These are phyloP conservation scores for Lojkania enalia DNA, from an alignment of 2,329 filamentous ascomycete species.

Conservation along the genomic window DNA sequence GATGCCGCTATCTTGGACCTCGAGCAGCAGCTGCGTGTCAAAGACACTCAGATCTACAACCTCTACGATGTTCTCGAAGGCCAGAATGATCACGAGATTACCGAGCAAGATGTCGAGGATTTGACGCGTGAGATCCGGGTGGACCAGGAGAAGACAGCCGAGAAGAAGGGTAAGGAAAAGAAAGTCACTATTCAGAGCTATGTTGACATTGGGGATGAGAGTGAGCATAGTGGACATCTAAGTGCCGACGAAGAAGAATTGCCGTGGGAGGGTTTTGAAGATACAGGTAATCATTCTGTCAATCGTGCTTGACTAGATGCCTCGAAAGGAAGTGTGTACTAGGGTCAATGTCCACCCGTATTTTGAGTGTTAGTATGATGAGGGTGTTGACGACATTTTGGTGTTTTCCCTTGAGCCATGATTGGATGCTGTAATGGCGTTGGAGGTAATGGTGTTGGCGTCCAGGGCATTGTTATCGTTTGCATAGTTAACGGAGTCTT, in stretches of 20 bases:
- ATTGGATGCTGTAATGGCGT: background rate
- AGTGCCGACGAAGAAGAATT: conserved; percentile 33
- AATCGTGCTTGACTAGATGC: conserved; percentile 4
- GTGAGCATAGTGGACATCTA: conserved; percentile 26
- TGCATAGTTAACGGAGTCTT: conserved; percentile 1
- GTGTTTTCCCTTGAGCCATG: background rate
- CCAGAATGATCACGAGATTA: conserved; percentile 65
- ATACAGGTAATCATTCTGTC: conserved; percentile 18
- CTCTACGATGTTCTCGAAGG: conserved; percentile 84
- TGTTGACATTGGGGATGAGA: conserved; percentile 31
- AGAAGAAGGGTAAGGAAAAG: conserved; percentile 35
- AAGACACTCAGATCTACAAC: conserved; percentile 78
- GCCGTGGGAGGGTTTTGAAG: conserved; percentile 46
- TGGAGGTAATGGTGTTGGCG: background rate
- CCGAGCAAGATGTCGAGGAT: conserved; percentile 47
- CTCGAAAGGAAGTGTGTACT: conserved; percentile 7
- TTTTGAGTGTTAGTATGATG: background rate
- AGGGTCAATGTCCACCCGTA: background rate
- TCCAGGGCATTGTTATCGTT: background rate
- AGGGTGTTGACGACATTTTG: background rate
- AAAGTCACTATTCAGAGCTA: conserved; percentile 44
- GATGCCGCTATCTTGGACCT: conserved; percentile 64
- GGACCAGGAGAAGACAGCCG: conserved; percentile 37
- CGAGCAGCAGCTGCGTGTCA: conserved; percentile 67
- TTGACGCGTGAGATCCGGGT: conserved; percentile 47